Evolutionary conservation across 805 yeast species (phyloP), one percentile per base, ranked within the genome.

Genomic region (Lachancea lanzarotensis): DNA sequence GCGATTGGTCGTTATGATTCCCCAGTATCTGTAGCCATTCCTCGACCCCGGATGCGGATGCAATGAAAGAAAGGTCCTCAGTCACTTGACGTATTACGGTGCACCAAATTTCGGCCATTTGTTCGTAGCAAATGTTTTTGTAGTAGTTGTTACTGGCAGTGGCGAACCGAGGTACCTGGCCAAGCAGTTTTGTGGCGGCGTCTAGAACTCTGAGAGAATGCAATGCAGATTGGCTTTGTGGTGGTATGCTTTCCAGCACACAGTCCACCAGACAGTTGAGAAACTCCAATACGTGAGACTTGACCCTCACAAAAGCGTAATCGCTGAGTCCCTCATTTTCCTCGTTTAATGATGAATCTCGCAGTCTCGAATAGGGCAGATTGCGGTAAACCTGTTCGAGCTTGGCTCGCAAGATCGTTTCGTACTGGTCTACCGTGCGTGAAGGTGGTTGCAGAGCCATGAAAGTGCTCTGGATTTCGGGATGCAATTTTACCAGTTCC

Each of bases 301-400:
- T 65, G 49, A 65, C 50, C 36, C 67, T 55, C 22, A 59, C 62
- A 50, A 65, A 63, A n/a, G 67, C 59, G 47, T 65, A 65, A 41
- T 63, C 69, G 46, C 62, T 61, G 29, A 58, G 47, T 25, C 49
- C 41, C 17, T 35, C 38, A 29, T 18, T 34, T n/a, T 22, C 33
- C 18, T 43, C 46, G 31, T 36, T 33, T n/a, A 33, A 31, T 3
- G 25, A 20, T 9, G 30, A 33, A 39, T 36, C 47, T 27, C 49
- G 51, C 34, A 45, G 51, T 45, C 54, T 56, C 32, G 55, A 56
- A 45, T 60, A 63, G 36, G 68, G 68, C 22, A 63, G 52, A 49
- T 55, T 54, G 17, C 45, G 45, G 32, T 48, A 50, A 9, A 63
- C 48, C 9, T 46, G 49, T 20, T 55, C 50, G 27, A 57, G 45